These are phyloP conservation scores for Euptelea pleiosperma DNA, from an alignment of 164 flowering plant genomes.

Conservation along the genomic window DNA sequence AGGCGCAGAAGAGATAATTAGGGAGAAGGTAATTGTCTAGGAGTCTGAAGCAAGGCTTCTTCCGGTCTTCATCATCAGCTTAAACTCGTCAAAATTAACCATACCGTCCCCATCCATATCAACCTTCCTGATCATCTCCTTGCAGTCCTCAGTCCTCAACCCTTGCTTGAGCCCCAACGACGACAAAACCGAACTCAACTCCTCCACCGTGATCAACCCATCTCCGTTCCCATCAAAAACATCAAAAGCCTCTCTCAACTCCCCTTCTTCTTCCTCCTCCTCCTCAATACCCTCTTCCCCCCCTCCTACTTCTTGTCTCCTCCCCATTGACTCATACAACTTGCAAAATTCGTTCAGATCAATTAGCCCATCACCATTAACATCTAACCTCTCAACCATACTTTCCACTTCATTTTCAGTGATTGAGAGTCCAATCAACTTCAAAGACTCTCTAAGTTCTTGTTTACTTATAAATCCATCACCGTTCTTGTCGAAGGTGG, in stretches of 20 bases:
- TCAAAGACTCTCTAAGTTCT: constrained; percentile 58
- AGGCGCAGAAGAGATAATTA: no score
- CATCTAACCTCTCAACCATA: constrained; percentile 56
- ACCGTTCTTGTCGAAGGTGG: constrained; percentile 74
- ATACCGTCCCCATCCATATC: constrained; percentile 88
- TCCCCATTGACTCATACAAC: constrained; percentile 32
- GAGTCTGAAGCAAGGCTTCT: no score
- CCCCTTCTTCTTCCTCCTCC: constrained; percentile 17
- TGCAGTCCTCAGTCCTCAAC: constrained; percentile 50
- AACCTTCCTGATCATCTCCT: constrained; percentile 72
- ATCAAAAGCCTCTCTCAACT: constrained; percentile 74
- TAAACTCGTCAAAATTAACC: constrained; percentile 78
- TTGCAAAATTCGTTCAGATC: constrained; percentile 66
- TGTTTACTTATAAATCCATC: constrained; percentile 71
- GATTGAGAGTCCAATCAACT: constrained; percentile 41
- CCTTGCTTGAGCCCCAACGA: constrained; percentile 70
- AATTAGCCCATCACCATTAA: constrained; percentile 69
- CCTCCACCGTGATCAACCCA: constrained; percentile 72
- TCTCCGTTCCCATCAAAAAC: constrained; percentile 78
- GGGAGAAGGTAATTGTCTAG: no score
- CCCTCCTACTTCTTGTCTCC: background rate
- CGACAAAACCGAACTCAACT: constrained; percentile 49
- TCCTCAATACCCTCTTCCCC: constrained; percentile 14
- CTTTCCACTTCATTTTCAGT: constrained; percentile 43
- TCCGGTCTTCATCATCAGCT: constrained; percentile 84